These are phyloP conservation scores for Colletotrichum musicola DNA, from an alignment of 2,329 filamentous ascomycete species.

Conservation along the genomic window DNA sequence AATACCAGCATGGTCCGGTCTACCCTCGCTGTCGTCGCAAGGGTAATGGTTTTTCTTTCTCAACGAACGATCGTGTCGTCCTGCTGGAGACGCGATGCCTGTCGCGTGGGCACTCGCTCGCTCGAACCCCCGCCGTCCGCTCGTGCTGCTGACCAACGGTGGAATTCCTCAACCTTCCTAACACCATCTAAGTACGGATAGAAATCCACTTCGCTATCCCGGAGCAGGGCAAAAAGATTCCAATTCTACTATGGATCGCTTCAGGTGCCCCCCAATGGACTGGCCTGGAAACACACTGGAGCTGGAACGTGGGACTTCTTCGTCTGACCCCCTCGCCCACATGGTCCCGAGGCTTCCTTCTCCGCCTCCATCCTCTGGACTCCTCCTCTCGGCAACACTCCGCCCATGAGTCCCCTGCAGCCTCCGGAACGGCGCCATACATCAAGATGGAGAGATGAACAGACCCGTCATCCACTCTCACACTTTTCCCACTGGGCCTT, in stretches of 20 bases:
- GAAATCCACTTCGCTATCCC: conserved; percentile 25
- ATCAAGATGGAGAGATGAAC: conserved; percentile 15
- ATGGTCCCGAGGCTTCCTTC: conserved; percentile 30
- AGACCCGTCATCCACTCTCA: conserved; percentile 25
- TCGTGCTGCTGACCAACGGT: conserved; percentile 14
- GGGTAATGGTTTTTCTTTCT: not conserved
- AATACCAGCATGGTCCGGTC: conserved; percentile 19
- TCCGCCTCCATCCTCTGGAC: not conserved
- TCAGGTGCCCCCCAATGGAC: conserved; percentile 17
- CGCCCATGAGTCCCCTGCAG: conserved; percentile 33
- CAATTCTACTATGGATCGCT: conserved; percentile 26
- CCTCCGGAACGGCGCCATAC: conserved; percentile 20
- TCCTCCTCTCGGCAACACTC: conserved; percentile 35
- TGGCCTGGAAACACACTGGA: conserved; percentile 32
- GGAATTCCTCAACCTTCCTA: conserved; percentile 15
- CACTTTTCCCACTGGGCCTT: not conserved
- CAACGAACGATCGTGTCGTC: conserved; percentile 19
- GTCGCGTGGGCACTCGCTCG: conserved; percentile 20
- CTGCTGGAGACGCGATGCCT: conserved; percentile 18
- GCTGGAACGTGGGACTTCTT: conserved; percentile 30
- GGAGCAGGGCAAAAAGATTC: conserved; percentile 17
- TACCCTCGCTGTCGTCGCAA: conserved; percentile 15
- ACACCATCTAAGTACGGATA: not conserved
- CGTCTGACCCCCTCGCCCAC: conserved; percentile 35
- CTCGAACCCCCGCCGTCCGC: not conserved